A percentile compares a stretch with the other conserved stretches of the same genome.
These are phyloP conservation scores for Magnaporthiopsis rhizophila DNA, from an alignment of 2,329 filamentous ascomycete genomes.

Conservation along the genomic window DNA sequence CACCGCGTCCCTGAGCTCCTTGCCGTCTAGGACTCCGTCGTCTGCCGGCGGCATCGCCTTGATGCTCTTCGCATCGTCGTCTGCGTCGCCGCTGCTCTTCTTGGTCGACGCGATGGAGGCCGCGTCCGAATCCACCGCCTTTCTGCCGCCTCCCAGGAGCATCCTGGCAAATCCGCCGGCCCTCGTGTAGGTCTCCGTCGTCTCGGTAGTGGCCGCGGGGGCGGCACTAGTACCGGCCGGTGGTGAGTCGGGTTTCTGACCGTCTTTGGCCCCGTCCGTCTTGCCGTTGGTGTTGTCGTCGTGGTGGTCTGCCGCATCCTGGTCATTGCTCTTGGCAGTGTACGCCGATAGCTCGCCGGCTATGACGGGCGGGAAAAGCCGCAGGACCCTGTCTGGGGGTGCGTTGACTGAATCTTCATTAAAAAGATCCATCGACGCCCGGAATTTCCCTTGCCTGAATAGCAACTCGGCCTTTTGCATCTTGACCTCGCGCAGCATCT, in stretches of 20 bases:
- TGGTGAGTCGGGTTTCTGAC: constrained; percentile 23
- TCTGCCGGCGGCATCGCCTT: constrained; percentile 30
- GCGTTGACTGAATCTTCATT: constrained; percentile 76
- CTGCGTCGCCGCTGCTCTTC: constrained; percentile 39
- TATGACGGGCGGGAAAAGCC: constrained; percentile 74
- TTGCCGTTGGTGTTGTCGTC: background rate
- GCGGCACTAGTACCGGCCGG: constrained; percentile 16
- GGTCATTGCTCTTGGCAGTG: background rate
- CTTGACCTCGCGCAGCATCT: constrained; percentile 75
- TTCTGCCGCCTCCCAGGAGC: constrained; percentile 38
- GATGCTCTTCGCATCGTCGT: constrained; percentile 45
- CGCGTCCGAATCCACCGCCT: constrained; percentile 38
- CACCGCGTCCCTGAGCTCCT: constrained; percentile 75
- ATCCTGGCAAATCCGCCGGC: constrained; percentile 44
- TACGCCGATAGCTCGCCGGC: constrained; percentile 66
- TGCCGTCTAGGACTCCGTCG: constrained; percentile 61
- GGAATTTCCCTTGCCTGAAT: constrained; percentile 76
- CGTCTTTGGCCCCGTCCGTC: constrained; percentile 22
- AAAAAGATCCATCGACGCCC: constrained; percentile 82
- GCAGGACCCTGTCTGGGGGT: constrained; percentile 80
- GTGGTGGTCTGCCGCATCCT: background rate
- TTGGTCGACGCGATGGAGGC: constrained; percentile 54
- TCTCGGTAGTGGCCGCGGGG: constrained; percentile 24
- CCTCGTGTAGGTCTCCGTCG: constrained; percentile 14
- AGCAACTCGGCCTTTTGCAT: constrained; percentile 83